These are phyloP conservation scores for Postia placenta DNA, from an alignment of 768 basidiomycete genomes.

Conservation along the genomic window DNA sequence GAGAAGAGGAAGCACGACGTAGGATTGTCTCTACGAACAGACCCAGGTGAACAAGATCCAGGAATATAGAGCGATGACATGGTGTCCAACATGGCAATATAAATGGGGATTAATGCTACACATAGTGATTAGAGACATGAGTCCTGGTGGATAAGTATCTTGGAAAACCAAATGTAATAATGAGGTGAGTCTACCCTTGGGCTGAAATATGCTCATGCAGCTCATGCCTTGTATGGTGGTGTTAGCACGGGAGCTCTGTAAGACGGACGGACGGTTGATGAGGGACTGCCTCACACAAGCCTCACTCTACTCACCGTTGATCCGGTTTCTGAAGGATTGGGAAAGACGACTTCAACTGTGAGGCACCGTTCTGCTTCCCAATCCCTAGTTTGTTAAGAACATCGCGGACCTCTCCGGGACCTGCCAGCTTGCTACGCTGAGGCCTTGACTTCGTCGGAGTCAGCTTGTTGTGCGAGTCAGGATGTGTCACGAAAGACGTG, in stretches of 20 bases:
- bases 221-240: constrained; percentile 29
- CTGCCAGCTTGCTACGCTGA: constrained; percentile 40
- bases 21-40: constrained; percentile 21
- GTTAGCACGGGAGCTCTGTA: constrained; percentile 17
- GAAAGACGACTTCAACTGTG: constrained; percentile 69
- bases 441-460: constrained; percentile 51
- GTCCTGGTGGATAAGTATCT: not conserved
- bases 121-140: not conserved
- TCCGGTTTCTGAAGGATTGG: constrained; percentile 44
- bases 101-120: not conserved
- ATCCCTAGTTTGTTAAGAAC: constrained; percentile 81
- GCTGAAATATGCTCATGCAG: too few relatives aligned
- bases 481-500: constrained; percentile 41
- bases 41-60: constrained; percentile 7
- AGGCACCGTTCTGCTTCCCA: constrained; percentile 56
- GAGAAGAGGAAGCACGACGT: constrained; percentile 70
- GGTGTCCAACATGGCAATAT: not conserved
- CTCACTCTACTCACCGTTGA: constrained; percentile 27
- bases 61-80: too few relatives aligned
- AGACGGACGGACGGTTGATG: not conserved
- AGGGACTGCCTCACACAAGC: not conserved
- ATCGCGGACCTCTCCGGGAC: constrained; percentile 70
- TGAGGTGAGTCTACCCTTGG: too few relatives aligned
- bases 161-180: not conserved
- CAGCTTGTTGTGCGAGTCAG: constrained; percentile 31